These are phyloP conservation scores for Epithele typhae DNA, from an alignment of 768 basidiomycete genomes.

Conservation along the genomic window DNA sequence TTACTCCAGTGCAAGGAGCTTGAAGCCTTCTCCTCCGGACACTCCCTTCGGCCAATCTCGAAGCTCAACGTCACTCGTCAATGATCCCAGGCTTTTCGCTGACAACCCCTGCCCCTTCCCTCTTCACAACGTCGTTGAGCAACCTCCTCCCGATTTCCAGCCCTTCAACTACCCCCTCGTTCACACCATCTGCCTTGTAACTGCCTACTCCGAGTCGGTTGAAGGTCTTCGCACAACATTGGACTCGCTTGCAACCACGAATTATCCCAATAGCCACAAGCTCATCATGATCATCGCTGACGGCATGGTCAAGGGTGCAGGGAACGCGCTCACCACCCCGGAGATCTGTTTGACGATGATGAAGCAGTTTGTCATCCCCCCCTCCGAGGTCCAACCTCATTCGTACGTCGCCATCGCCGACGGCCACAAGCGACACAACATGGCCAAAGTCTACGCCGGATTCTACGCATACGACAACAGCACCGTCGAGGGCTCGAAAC, in stretches of 20 bases:
- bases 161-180: conserved; percentile 95
- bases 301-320: conserved; percentile 96
- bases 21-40: conserved; percentile 67
- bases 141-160: conserved; percentile 87
- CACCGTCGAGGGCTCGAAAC: conserved; percentile 86
- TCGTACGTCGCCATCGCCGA: conserved; percentile 99
- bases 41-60: conserved; percentile 72
- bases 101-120: conserved; percentile 92
- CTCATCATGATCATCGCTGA: conserved; percentile 93
- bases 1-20: conserved; percentile 26
- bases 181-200: conserved; percentile 94
- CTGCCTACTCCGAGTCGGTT: conserved; percentile 95
- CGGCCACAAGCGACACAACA: conserved; percentile 99
- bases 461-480: conserved; percentile 94
- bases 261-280: conserved; percentile 98
- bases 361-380: conserved; percentile 83
- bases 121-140: conserved; percentile 85
- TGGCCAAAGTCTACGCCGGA: conserved; percentile 97
- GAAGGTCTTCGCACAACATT: conserved; percentile 96
- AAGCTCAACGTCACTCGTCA: conserved; percentile 71
- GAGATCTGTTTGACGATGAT: conserved; percentile 96
- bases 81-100: conserved; percentile 47
- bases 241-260: conserved; percentile 97
- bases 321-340: conserved; percentile 85
- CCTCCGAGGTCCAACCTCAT: conserved; percentile 84